These are phyloP conservation scores for Paramarasmius palmivorus DNA, from an alignment of 1,284 basidiomycete genomes.

Conservation along the genomic window DNA sequence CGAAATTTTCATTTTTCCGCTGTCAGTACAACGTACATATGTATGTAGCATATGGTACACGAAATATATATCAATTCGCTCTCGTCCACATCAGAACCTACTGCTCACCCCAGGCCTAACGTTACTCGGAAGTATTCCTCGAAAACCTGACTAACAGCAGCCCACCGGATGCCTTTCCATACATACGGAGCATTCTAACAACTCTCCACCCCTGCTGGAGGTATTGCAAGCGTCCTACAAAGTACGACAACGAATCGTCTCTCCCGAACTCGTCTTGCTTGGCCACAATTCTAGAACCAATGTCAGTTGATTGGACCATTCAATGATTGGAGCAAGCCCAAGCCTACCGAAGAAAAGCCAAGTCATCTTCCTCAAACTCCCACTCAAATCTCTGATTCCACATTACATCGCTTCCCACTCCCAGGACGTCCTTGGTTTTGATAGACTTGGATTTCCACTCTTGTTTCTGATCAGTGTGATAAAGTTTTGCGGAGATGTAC, in stretches of 20 bases:
- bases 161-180: slow-evolving; percentile 53
- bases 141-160: slow-evolving; percentile 45
- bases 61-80: neutral
- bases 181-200: slow-evolving; percentile 50
- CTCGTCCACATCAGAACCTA: neutral
- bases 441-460: slow-evolving; percentile 42
- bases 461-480: slow-evolving; percentile 35
- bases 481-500: slow-evolving; percentile 44
- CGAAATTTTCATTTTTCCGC: too few relatives aligned
- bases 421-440: slow-evolving; percentile 31
- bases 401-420: slow-evolving; percentile 40
- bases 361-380: slow-evolving; percentile 47
- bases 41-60: too few relatives aligned
- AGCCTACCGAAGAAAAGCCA: slow-evolving; percentile 50
- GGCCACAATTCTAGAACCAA: slow-evolving; percentile 32
- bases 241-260: slow-evolving; percentile 46
- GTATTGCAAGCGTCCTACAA: slow-evolving; percentile 48
- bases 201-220: slow-evolving; percentile 50
- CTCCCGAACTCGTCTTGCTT: slow-evolving; percentile 41
- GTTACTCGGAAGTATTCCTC: neutral
- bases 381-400: slow-evolving; percentile 49
- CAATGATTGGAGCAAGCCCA: slow-evolving; percentile 2
- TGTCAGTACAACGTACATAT: too few relatives aligned
- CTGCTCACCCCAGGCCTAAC: neutral
- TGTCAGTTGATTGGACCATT: neutral